A percentile compares a stretch with the other conserved stretches of the same genome.
These are phyloP conservation scores for Botrytis pseudocinerea DNA, from an alignment of 2,329 filamentous ascomycete species.

Conservation along the genomic window DNA sequence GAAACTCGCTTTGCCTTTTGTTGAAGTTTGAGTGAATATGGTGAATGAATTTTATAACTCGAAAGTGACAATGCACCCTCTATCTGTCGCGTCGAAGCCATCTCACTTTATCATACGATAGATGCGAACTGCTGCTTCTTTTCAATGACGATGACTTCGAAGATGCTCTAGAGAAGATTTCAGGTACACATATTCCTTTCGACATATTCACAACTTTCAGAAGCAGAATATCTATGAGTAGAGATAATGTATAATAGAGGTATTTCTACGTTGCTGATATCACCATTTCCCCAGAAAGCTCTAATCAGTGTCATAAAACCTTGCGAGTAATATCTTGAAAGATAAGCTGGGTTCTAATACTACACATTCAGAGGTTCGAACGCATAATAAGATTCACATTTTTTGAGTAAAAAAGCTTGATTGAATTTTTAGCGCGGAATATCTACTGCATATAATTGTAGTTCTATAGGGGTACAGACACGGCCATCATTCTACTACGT, in stretches of 20 bases:
- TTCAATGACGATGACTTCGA: neutral
- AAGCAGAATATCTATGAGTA: neutral
- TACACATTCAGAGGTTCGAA: neutral
- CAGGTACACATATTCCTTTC: neutral
- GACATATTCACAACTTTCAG: neutral
- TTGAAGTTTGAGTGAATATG: neutral
- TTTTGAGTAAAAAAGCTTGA: no score
- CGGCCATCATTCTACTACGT: no score
- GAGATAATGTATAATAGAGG: rapidly evolving
- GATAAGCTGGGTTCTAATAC: neutral
- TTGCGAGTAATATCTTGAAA: neutral
- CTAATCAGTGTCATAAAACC: neutral
- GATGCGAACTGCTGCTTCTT: neutral
- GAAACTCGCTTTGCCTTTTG: neutral
- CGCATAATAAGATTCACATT: no score
- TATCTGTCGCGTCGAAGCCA: neutral
- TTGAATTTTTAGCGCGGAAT: neutral
- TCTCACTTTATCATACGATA: neutral
- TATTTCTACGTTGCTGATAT: neutral
- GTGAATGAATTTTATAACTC: neutral
- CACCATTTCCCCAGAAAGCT: neutral
- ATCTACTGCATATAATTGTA: rapidly evolving
- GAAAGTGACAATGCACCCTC: neutral
- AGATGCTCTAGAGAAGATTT: neutral
- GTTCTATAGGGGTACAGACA: no score